These are phyloP conservation scores for Epithele typhae DNA, from an alignment of 768 basidiomycete genomes.

Conservation along the genomic window DNA sequence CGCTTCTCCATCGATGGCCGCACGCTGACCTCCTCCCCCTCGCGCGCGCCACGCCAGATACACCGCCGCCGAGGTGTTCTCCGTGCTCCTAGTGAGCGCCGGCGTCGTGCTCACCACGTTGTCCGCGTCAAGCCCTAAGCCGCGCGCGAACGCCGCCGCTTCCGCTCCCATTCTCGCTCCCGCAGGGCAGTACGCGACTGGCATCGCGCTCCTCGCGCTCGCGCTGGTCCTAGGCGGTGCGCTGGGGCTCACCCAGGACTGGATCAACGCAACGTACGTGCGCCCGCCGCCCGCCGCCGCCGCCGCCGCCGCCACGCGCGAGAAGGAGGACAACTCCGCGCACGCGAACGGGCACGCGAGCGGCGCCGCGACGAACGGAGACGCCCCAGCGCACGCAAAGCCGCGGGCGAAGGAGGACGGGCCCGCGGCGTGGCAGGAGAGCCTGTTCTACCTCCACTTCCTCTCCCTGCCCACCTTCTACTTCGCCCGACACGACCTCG, in stretches of 20 bases:
- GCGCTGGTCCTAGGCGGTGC: conserved; percentile 79
- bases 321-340: conserved; percentile 8
- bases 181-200: conserved; percentile 47
- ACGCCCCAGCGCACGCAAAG: background rate
- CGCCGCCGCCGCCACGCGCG: too few species aligned
- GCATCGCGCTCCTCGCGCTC: conserved; percentile 67
- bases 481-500: conserved; percentile 51
- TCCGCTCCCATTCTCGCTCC: background rate
- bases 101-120: conserved; percentile 81
- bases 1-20: too few species aligned
- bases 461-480: conserved; percentile 76
- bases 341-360: conserved; percentile 5
- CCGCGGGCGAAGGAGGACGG: background rate
- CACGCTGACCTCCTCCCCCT: background rate
- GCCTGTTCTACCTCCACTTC: conserved; percentile 88
- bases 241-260: conserved; percentile 82
- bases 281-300: background rate
- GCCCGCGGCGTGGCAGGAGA: conserved; percentile 67
- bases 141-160: too few species aligned
- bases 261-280: conserved; percentile 57
- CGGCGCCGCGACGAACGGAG: background rate
- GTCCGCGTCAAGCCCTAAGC: conserved; percentile 47
- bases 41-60: too few species aligned
- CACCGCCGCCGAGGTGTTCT: conserved; percentile 54
- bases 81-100: conserved; percentile 75